phyloP scores from a whole-genome alignment of 2,329 filamentous ascomycete genomes.

The Scedosporium aurantiacum region DNA sequence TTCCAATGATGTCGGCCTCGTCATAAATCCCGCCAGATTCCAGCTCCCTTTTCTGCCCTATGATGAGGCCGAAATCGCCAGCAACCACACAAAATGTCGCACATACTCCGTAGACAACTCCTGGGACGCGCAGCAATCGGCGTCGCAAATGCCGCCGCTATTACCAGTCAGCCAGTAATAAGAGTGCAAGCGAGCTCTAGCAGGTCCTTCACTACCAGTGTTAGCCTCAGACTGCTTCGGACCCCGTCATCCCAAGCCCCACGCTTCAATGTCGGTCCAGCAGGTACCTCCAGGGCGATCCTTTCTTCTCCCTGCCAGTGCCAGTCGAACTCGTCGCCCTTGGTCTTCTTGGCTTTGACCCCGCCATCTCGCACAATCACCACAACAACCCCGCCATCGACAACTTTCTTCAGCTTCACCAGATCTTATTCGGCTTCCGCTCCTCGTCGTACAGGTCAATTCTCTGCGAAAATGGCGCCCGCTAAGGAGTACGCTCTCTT shows the following conservation, averaged over 20 bases:
- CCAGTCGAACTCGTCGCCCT: background rate
- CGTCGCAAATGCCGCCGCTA: conserved; percentile 1
- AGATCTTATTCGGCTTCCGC: background rate
- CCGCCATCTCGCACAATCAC: background rate
- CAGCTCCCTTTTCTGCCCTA: background rate
- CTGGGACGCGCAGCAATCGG: background rate
- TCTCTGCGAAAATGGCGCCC: conserved; percentile 51
- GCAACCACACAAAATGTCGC: conserved; percentile 1
- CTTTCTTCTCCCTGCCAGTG: background rate
- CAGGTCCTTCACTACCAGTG: background rate
- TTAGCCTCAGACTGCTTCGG: background rate
- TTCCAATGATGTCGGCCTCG: too few species aligned
- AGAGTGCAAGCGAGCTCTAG: background rate
- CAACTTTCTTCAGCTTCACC: conserved; percentile 3
- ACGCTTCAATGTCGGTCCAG: too few species aligned
- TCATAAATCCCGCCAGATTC: too few species aligned
- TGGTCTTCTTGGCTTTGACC: background rate
- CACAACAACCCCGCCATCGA: background rate
- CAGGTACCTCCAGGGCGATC: background rate
- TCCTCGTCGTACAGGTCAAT: background rate
- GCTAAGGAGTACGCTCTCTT: conserved; percentile 77
- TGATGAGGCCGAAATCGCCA: background rate
- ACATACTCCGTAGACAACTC: background rate
- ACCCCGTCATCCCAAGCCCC: background rate
- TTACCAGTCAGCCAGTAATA: background rate